Evolutionary conservation across 2,329 filamentous ascomycete genomes (phyloP).

Genomic region (Xylariaceae sp.): DNA sequence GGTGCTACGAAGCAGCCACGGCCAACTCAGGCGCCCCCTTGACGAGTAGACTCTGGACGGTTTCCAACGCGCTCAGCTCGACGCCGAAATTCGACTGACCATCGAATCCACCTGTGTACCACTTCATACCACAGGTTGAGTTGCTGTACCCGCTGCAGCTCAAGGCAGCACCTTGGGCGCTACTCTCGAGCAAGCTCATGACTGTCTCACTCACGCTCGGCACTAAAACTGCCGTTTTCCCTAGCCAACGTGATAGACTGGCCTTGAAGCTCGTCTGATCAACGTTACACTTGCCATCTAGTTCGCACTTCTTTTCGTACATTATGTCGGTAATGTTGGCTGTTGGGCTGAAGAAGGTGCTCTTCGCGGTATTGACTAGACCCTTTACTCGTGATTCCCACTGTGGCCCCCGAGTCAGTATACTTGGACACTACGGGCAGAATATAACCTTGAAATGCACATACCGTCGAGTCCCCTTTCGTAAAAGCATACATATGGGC

Average conservation of each 20-base stretch:
- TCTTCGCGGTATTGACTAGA: conserved; percentile 37
- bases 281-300: conserved; percentile 41
- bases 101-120: conserved; percentile 38
- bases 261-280: conserved; percentile 41
- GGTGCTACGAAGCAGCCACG: conserved; percentile 6
- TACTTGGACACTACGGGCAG: neutral
- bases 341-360: conserved; percentile 32
- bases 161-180: conserved; percentile 38
- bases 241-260: conserved; percentile 35
- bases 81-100: conserved; percentile 40
- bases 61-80: conserved; percentile 40
- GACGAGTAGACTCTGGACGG: conserved; percentile 35
- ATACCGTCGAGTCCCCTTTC: conserved; percentile 24
- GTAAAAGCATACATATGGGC: conserved; percentile 48
- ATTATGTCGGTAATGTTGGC: conserved; percentile 36
- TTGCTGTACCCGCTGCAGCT: conserved; percentile 36
- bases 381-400: conserved; percentile 40
- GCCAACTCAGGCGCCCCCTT: conserved; percentile 21
- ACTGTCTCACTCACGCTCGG: conserved; percentile 36
- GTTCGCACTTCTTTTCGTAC: conserved; percentile 44
- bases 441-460: neutral
- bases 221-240: conserved; percentile 38
- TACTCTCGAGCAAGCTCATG: conserved; percentile 34
- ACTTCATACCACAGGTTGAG: conserved; percentile 38
- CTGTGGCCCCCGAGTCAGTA: neutral